These are phyloP conservation scores for Dryas integrifolia DNA, from an alignment of 331 rosid species.

Conservation along the genomic window DNA sequence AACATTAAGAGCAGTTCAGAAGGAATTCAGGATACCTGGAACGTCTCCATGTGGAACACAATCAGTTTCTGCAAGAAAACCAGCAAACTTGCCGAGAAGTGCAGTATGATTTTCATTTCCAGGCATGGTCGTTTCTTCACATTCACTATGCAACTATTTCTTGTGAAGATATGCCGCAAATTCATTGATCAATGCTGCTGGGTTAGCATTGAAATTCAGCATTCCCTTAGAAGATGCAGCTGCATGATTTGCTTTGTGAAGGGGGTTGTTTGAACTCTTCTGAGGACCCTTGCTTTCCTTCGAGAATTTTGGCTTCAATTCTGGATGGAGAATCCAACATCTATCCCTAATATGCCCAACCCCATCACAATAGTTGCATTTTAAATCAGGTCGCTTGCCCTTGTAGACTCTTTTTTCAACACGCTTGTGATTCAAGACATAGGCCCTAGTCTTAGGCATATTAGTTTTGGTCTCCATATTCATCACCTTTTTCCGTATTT, in stretches of 20 bases:
- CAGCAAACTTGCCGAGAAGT: background rate
- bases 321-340: too few relatives aligned
- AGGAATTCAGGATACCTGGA: too few relatives aligned
- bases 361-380: too few relatives aligned
- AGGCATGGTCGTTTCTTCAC: too few relatives aligned
- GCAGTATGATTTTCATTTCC: background rate
- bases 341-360: too few relatives aligned
- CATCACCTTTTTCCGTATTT: background rate
- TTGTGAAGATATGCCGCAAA: too few relatives aligned
- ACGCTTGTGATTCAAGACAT: background rate
- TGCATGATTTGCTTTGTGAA: background rate
- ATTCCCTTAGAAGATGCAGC: too few relatives aligned
- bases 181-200: too few relatives aligned
- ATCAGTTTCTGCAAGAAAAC: background rate
- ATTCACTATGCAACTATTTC: too few relatives aligned
- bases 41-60: background rate
- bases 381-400: too few relatives aligned
- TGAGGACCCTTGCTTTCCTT: background rate
- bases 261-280: background rate
- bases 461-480: background rate
- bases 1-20: too few relatives aligned
- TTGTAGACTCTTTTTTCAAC: background rate
- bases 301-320: background rate
- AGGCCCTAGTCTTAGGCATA: background rate
- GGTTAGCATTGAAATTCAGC: too few relatives aligned